Evolutionary conservation across 2,329 filamentous ascomycete species (phyloP), one percentile per base, ranked within the genome.

Genomic region (Pestalotiopsis sp.): DNA sequence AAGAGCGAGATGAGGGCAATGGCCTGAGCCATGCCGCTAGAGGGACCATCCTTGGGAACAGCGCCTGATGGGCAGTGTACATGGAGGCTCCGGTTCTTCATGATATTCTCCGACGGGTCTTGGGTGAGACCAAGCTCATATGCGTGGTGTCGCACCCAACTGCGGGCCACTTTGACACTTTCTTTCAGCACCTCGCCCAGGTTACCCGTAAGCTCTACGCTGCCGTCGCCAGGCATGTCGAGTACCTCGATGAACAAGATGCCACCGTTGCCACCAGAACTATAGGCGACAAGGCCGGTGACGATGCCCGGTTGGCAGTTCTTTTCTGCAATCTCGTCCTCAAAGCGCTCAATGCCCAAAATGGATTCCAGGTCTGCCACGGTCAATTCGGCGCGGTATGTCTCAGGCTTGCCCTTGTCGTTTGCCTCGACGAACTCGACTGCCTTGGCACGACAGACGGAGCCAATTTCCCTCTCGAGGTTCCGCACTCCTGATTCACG

Each of bases 171-270:
- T 80, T 98, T 95, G 57, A 98, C 96, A 71, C 92, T 95, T 81
- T 99, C 96, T 81, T 98, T 98, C 69, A 99, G 89, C 38, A 99
- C 96, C 74, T 98, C 95, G 71, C 96, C 96, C 6, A 99, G 90
- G 79, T 97, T 98, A 70, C 96, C 96, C 1, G 96, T 99, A 31
- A 99, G 90, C 81, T 98, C 96, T 45, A 99, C 94, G 66, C 92
- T 91, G 41, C 96, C 96, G 68, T 89, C 91, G 58, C 96, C 96
- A 0, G 96, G 96, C 94, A 98, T 98, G 77, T 97, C 95, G 12
- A 95, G 94, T 59, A 98, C 94, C 81, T 99, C 96, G 75, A 99
- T 99, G 85, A 99, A 99, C 67, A 99, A 87, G 76, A 99, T 99
- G 77, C 93, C 95, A 71, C 96, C 96, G 79, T 98, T 95, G 62